These are phyloP conservation scores for Ogataea salicorniae DNA, from an alignment of 805 yeast genomes.

Conservation along the genomic window DNA sequence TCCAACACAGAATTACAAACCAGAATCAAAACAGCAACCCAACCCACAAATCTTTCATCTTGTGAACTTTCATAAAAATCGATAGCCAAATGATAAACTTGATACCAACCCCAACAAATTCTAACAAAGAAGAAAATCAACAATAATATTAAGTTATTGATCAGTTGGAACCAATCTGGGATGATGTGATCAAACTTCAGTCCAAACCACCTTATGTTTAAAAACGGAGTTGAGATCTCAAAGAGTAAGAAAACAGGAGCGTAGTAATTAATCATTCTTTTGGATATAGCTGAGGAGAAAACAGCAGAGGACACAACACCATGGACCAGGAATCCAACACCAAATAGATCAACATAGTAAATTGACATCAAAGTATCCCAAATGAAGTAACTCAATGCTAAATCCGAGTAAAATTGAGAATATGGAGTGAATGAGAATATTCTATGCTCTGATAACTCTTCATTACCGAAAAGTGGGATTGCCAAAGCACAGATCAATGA, in stretches of 20 bases:
- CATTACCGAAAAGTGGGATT: conserved; percentile 28
- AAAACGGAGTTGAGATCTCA: conserved; percentile 34
- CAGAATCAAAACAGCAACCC: conserved; percentile 25
- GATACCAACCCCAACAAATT: conserved; percentile 37
- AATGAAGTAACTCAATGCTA: conserved; percentile 32
- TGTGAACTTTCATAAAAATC: conserved; percentile 25
- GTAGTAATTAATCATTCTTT: conserved; percentile 29
- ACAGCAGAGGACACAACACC: conserved; percentile 32
- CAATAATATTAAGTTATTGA: conserved; percentile 31
- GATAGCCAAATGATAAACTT: conserved; percentile 22
- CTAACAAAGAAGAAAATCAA: conserved; percentile 31
- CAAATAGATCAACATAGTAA: conserved; percentile 25
- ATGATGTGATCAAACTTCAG: conserved; percentile 25
- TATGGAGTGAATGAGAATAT: conserved; percentile 33
- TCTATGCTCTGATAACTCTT: conserved; percentile 24
- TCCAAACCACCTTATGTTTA: conserved; percentile 34
- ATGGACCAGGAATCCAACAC: conserved; percentile 32
- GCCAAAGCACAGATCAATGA: conserved; percentile 26
- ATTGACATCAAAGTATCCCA: conserved; percentile 32
- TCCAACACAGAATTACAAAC: conserved; percentile 31
- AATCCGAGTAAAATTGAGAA: conserved; percentile 23
- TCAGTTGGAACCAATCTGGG: conserved; percentile 25
- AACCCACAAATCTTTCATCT: conserved; percentile 25
- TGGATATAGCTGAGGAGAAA: conserved; percentile 22
- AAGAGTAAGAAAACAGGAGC: conserved; percentile 32